Evolutionary conservation across 139 green algal species (phyloP).

Genomic region (Chlamydomonas incerta): DNA sequence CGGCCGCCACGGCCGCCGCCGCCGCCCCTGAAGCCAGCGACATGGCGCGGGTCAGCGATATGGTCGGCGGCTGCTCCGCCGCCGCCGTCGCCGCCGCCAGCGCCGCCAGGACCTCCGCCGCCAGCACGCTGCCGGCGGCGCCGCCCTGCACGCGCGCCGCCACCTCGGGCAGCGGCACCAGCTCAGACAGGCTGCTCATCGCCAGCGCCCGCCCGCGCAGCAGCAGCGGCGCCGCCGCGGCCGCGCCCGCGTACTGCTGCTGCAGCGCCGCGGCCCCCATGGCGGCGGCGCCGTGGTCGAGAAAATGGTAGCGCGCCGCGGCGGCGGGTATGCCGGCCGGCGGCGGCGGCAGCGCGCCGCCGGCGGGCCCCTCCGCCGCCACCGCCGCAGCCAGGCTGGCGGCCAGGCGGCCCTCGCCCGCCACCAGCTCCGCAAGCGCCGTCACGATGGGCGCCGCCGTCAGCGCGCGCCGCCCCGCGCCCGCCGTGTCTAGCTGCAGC

Average conservation of each 20-base stretch:
- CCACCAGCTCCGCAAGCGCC: background rate
- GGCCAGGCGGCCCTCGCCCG: background rate
- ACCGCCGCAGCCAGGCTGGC: background rate
- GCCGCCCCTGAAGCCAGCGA: too few species aligned
- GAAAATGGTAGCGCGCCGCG: too few species aligned
- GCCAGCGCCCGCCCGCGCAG: background rate
- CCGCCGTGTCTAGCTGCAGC: background rate
- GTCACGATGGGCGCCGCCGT: background rate
- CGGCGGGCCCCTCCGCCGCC: background rate
- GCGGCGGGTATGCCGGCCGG: too few species aligned
- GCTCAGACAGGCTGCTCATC: background rate
- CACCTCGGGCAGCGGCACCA: background rate
- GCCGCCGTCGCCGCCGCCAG: too few species aligned
- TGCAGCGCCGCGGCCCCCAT: too few species aligned
- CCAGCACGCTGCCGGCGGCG: too few species aligned
- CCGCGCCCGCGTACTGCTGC: background rate
- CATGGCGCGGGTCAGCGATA: background rate
- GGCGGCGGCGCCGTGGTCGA: too few species aligned
- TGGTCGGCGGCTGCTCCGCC: too few species aligned
- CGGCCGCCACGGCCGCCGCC: background rate
- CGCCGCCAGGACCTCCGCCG: too few species aligned
- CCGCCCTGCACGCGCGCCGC: constrained; percentile 4
- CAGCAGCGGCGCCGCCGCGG: background rate
- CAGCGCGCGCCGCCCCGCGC: background rate
- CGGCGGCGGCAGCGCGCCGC: too few species aligned